These are phyloP conservation scores for Termitomyces sp. DNA, from an alignment of 768 basidiomycete species.

Conservation along the genomic window DNA sequence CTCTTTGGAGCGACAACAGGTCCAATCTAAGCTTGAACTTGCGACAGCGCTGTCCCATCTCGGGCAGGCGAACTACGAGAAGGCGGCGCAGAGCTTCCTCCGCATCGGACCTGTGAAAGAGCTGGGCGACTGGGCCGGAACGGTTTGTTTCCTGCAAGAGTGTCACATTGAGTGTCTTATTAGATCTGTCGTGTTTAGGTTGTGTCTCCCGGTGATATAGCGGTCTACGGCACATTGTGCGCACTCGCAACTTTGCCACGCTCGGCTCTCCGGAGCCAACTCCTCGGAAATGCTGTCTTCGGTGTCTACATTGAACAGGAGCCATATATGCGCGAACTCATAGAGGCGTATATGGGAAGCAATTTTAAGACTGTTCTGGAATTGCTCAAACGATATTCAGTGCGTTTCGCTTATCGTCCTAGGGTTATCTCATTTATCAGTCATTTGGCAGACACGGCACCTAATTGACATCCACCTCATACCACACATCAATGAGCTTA, in stretches of 20 bases:
- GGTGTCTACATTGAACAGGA: conserved; percentile 79
- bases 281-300: conserved; percentile 68
- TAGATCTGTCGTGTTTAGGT: conserved; percentile 35
- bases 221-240: conserved; percentile 80
- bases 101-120: conserved; percentile 59
- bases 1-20: conserved; percentile 56
- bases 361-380: conserved; percentile 82
- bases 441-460: conserved; percentile 59
- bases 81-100: conserved; percentile 71
- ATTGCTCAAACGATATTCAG: conserved; percentile 67
- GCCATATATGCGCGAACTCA: conserved; percentile 78
- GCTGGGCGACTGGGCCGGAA: conserved; percentile 75
- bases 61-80: conserved; percentile 67
- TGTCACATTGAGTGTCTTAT: not conserved
- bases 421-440: not conserved
- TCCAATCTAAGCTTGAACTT: conserved; percentile 76
- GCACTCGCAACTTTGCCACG: conserved; percentile 76
- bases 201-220: conserved; percentile 77
- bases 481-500: conserved; percentile 59
- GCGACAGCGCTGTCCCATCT: conserved; percentile 76
- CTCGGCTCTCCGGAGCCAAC: conserved; percentile 56
- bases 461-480: conserved; percentile 72
- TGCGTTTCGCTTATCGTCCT: conserved; percentile 21
- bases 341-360: conserved; percentile 82
- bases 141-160: conserved; percentile 30